Evolutionary conservation across 2,329 filamentous ascomycete species (phyloP).

Genomic region (Colletotrichum noveboracense): DNA sequence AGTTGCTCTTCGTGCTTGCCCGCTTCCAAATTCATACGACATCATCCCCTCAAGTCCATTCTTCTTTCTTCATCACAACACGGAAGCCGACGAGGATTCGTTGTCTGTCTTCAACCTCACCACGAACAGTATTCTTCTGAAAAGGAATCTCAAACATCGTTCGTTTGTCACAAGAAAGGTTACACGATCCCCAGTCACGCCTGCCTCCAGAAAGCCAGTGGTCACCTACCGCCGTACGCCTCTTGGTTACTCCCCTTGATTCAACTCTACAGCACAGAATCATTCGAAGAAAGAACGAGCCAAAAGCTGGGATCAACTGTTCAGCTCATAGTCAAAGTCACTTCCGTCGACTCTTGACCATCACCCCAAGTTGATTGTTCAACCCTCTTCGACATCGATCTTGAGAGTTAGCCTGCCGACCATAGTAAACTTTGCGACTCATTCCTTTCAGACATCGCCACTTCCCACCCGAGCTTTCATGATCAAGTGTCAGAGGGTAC

Average conservation of each 20-base stretch:
- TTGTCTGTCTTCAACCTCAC: neutral
- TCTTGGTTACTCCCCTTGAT: too few relatives aligned
- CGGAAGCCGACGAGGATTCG: fast-evolving
- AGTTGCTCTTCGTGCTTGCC: neutral
- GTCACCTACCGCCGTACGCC: too few relatives aligned
- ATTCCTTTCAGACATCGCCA: neutral
- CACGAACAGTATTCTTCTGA: fast-evolving
- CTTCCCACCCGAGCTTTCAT: neutral
- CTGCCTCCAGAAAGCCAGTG: too few relatives aligned
- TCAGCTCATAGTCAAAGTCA: too few relatives aligned
- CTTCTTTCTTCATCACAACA: neutral
- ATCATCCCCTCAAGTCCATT: neutral
- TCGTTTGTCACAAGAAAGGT: neutral
- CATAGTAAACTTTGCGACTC: neutral
- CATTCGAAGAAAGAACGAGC: too few relatives aligned
- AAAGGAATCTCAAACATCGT: neutral
- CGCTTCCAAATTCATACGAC: too few relatives aligned
- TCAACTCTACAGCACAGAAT: too few relatives aligned
- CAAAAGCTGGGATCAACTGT: fast-evolving
- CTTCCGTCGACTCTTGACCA: neutral
- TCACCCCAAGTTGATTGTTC: neutral
- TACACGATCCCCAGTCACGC: too few relatives aligned
- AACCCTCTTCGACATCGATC: neutral
- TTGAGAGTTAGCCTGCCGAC: neutral
- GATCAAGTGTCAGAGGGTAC: fast-evolving